Evolutionary conservation across 306 rosid genomes (phyloP).

Genomic region (Dicorynia guianensis): DNA sequence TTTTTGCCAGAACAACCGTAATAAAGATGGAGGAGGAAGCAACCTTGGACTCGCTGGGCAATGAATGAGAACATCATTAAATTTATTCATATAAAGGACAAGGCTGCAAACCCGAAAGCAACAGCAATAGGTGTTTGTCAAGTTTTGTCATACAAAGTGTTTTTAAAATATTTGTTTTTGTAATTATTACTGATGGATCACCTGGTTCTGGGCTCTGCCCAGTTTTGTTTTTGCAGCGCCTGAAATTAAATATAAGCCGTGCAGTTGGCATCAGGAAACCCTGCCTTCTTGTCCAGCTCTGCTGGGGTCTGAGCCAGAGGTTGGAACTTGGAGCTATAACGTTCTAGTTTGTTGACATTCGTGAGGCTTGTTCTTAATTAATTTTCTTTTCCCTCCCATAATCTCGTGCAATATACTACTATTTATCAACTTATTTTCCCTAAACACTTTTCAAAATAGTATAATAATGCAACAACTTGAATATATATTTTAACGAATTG

Average conservation of each 20-base stretch:
- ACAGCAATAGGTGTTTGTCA: background rate
- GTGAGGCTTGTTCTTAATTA: constrained; percentile 25
- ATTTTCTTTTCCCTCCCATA: background rate
- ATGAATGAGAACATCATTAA: too few relatives aligned
- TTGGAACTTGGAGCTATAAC: constrained; percentile 74
- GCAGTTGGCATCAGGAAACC: constrained; percentile 36
- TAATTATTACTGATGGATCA: background rate
- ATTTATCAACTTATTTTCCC: background rate
- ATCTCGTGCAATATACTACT: background rate
- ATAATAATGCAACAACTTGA: too few relatives aligned
- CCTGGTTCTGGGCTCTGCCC: constrained; percentile 3
- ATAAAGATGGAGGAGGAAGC: background rate
- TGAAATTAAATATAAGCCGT: constrained; percentile 35
- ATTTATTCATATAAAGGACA: too few relatives aligned
- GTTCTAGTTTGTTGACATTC: constrained; percentile 46
- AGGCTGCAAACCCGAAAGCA: too few relatives aligned
- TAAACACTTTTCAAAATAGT: too few relatives aligned
- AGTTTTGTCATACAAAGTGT: too few relatives aligned
- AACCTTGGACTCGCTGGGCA: constrained; percentile 2
- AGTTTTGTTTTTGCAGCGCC: constrained; percentile 18
- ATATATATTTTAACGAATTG: too few relatives aligned
- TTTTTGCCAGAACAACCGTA: constrained; percentile 33
- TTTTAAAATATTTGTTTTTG: too few relatives aligned
- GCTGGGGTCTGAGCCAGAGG: constrained; percentile 46
- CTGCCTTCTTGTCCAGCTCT: constrained; percentile 37